A percentile compares a stretch with the other conserved stretches of the same genome.
phyloP scores from a whole-genome alignment of 208 protist species.

The Trypanosoma mega region DNA sequence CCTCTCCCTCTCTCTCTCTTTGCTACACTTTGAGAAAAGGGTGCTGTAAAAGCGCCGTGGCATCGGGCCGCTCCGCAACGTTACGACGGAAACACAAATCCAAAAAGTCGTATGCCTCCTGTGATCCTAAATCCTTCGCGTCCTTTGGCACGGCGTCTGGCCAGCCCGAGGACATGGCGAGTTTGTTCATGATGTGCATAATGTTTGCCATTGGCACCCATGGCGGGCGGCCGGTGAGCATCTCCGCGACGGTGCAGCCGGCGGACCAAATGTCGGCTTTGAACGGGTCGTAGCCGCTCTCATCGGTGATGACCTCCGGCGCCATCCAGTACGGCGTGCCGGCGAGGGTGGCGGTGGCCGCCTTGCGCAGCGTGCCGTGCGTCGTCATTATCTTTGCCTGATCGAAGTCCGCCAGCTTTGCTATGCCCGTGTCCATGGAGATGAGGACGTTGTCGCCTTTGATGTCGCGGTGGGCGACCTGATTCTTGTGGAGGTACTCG shows the following conservation, averaged over 20 bases:
- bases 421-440: constrained; percentile 91
- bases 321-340: constrained; percentile 93
- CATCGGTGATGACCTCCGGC: constrained; percentile 89
- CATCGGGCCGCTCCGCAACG: constrained; percentile 67
- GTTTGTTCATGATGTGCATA: constrained; percentile 93
- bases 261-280: constrained; percentile 92
- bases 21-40: constrained; percentile 63
- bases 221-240: constrained; percentile 84
- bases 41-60: constrained; percentile 68
- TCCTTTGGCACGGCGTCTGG: constrained; percentile 88
- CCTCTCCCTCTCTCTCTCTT: not conserved
- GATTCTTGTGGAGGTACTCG: constrained; percentile 84
- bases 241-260: constrained; percentile 89
- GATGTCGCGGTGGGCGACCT: constrained; percentile 90
- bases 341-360: constrained; percentile 83
- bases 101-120: constrained; percentile 85
- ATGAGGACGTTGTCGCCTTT: constrained; percentile 93
- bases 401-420: constrained; percentile 98
- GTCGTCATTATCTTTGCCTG: constrained; percentile 94
- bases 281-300: constrained; percentile 89
- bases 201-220: constrained; percentile 84
- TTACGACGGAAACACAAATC: constrained; percentile 86
- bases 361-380: constrained; percentile 76
- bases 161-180: constrained; percentile 86
- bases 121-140: constrained; percentile 60